phyloP scores from a whole-genome alignment of 495 filamentous ascomycete genomes.

The Beverwykella pulmonaria region DNA sequence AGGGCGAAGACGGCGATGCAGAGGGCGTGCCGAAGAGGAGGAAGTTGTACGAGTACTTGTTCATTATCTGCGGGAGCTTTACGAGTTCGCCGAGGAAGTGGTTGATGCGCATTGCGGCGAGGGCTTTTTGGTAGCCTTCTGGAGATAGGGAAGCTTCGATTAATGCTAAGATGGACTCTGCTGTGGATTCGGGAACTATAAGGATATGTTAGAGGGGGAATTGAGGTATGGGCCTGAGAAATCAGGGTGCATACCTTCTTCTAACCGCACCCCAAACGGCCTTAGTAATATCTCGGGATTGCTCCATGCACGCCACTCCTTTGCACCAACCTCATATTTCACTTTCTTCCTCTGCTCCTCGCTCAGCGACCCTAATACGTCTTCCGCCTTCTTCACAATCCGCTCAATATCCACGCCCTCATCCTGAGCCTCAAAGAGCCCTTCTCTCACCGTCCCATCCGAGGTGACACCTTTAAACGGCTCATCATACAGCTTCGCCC shows the following conservation, averaged over 20 bases:
- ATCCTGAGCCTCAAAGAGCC: slow-evolving; percentile 63
- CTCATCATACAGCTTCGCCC: slow-evolving; percentile 65
- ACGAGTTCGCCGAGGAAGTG: slow-evolving; percentile 74
- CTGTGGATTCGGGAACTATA: slow-evolving; percentile 40
- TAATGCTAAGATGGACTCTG: slow-evolving; percentile 53
- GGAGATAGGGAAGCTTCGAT: slow-evolving; percentile 62
- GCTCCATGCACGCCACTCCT: slow-evolving; percentile 74
- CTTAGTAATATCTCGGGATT: slow-evolving; percentile 66
- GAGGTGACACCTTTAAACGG: slow-evolving; percentile 72
- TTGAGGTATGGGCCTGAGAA: neutral
- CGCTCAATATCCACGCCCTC: slow-evolving; percentile 60
- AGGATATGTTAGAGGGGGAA: no score
- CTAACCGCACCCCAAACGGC: slow-evolving; percentile 67
- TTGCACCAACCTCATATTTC: slow-evolving; percentile 65
- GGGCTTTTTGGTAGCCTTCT: slow-evolving; percentile 71
- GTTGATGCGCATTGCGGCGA: slow-evolving; percentile 73
- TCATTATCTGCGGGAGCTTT: slow-evolving; percentile 62
- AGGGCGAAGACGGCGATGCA: slow-evolving; percentile 54
- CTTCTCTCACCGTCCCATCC: slow-evolving; percentile 62
- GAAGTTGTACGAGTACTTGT: slow-evolving; percentile 77
- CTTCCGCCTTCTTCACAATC: slow-evolving; percentile 56
- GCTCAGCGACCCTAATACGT: slow-evolving; percentile 51
- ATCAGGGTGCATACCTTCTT: slow-evolving; percentile 47
- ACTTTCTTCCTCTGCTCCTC: slow-evolving; percentile 53
- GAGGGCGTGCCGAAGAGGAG: slow-evolving; percentile 62